Evolutionary conservation across 306 rosid genomes (phyloP), one percentile per base, ranked within the genome.

Genomic region (Canavalia ensiformis): DNA sequence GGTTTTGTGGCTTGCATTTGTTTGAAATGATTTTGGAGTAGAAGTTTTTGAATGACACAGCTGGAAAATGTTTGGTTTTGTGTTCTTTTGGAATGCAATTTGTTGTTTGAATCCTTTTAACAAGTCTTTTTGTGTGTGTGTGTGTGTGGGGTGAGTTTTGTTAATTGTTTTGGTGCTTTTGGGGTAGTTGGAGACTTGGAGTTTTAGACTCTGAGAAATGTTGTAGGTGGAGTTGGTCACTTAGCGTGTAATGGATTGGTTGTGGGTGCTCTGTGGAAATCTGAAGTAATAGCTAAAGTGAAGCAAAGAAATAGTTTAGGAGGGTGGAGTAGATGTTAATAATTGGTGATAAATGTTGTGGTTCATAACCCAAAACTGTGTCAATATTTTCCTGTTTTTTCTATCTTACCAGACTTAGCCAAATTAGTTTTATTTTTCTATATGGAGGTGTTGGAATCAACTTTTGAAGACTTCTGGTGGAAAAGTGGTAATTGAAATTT

Each of bases 111-210:
- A 35, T 81, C 54, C 44, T 59, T 71, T 75, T 74, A 31, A 47
- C 50, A 67, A 49, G 2, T 4, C 6, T 67, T 67, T 29, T 6
- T 4, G 4, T 67, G 58, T 13, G 41, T 44, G 66, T 68, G 25
- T 18, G 25, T 18, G 25, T 18, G 25, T 70, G 70, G 28, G 51
- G 10, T 70, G 13, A 67, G 74, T 80, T 74, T 18, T 64, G 56
- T 25, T 64, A 10, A n/a, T 46, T 55, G 44, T 59, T 35, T 68
- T 64, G 41, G 46, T 74, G 74, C 47, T 39, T 44, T 78, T 77
- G 67, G 34, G 60, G 74, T 84, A 5, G 87, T 84, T 78, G 83
- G 69, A 71, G 11, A 69, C 28, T 69, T 69, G 74, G 42, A 63
- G 79, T 76, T 33, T 68, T 76, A 11, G 67, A 30, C 73, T 74